Evolutionary conservation across 306 rosid genomes (phyloP), one percentile per base, ranked within the genome.

Genomic region (Cucurbita pepo): DNA sequence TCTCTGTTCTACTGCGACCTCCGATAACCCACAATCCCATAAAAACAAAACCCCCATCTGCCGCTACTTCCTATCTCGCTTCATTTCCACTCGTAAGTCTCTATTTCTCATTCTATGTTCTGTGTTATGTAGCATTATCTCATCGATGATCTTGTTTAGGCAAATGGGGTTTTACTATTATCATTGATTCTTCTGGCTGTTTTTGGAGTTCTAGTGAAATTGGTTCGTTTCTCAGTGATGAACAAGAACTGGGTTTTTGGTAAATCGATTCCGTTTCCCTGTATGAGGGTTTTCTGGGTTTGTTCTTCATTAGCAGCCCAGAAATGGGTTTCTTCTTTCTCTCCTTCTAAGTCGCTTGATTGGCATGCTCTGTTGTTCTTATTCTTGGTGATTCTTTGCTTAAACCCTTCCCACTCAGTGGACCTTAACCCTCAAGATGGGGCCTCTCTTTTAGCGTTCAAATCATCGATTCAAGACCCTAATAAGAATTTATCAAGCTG

Each of bases 351-450:
- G 43, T 30, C 10, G 1, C 19, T 74, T 45, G 72, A 74, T 48
- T 77, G 59, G 19, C 81, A 66, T 73, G 76, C 22, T n/a, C 67
- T 86, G 77, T 63, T 81, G n/a, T 71, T 85, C 12, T 13, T 84
- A 1, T 81, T 64, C 59, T 37, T 84, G 48, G 30, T 90, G 79
- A 74, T 88, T 76, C 75, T 82, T 0, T 76, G 56, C 69, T 54
- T 78, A 40, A 76, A 47, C 53, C 77, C 79, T 73, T 87, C 84
- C 21, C 78, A 78, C 60, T 82, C 90, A 63, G 55, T 86, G 77
- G 86, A 83, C 37, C 74, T 89, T 10, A 75, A 86, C 89, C 91
- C 87, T 71, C 80, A 82, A 74, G 99, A 95, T 82, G 85, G 54
- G 83, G 75, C 70, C 62, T 88, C 88, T 0, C 95, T 95, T 79